Conservation (phyloP, 345 rosid genomes). For the Gossypium anomalum region DNA sequence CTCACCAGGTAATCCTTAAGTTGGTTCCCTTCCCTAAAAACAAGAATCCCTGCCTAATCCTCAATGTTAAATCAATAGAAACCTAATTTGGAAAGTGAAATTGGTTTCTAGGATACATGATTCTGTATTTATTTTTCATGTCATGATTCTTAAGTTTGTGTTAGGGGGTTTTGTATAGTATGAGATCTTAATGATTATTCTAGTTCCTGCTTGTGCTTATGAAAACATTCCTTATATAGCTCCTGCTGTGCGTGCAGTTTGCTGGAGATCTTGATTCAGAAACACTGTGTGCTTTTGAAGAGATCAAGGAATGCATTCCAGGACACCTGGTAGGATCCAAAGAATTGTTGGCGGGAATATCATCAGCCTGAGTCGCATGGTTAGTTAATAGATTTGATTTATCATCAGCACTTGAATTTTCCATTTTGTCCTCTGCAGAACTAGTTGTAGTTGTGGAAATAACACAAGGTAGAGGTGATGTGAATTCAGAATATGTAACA, state of each 20-base stretch:
- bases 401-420: background rate
- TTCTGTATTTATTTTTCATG: background rate
- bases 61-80: background rate
- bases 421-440: background rate
- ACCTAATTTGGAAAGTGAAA: background rate
- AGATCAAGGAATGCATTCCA: slow-evolving; percentile 65
- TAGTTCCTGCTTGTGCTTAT: background rate
- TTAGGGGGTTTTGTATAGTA: background rate
- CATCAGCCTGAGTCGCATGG: slow-evolving; percentile 26
- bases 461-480: no score
- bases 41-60: background rate
- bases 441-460: background rate
- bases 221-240: background rate
- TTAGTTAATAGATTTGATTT: background rate
- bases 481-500: background rate
- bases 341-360: slow-evolving; percentile 47
- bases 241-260: slow-evolving; percentile 41
- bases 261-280: slow-evolving; percentile 87
- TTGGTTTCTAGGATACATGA: background rate
- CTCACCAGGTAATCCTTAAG: slow-evolving; percentile 62
- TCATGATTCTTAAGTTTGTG: background rate
- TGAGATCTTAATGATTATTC: background rate
- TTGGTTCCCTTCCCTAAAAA: background rate
- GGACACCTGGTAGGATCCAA: slow-evolving; percentile 42
- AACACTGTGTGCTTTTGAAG: slow-evolving; percentile 75